Evolutionary conservation across 2,329 filamentous ascomycete species (phyloP), one percentile per base, ranked within the genome.

Genomic region (Plectosphaerella sp.): DNA sequence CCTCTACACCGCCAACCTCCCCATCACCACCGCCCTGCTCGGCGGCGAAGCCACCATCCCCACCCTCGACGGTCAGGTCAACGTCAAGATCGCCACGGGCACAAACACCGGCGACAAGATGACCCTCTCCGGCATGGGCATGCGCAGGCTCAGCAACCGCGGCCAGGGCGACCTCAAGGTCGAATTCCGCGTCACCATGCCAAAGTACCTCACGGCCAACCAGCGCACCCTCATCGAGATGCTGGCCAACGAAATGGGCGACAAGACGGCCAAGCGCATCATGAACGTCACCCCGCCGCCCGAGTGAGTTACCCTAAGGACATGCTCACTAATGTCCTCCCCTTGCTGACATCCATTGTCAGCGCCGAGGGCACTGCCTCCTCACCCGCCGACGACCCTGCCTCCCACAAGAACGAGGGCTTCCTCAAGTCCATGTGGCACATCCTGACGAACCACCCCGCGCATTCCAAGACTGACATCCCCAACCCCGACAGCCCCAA

Each of bases 361-460:
- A 18, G 25, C 22, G 28, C 28, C 28, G 28, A 33, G 28, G 25
- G 45, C 41, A 43, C 16, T n/a, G 41, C 16, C 4, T n/a, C 54
- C 51, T 28, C 47, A 47, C 45, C 57, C 46, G 52, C 64, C 10
- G 60, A 63, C 43, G 61, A 66, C 49, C 60, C 69, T 15, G 73
- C 77, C 43, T 73, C 78, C 1, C 87, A 93, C 67, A 87, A 88
- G 71, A 84, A 88, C 63, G 92, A 97, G 68, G 90, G 93, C 3
- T 96, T 97, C 65, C 73, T 97, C 55, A 97, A 94, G 75, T 91
- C 87, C 42, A 85, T 95, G 58, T 97, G 93, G 93, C 90, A 97
- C 66, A 91, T 86, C 58, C 71, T 97, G 51, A 96, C 88, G n/a
- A 89, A 91, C 62, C 84, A 94, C 62, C 77, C 80, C 0, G 77